Percentiles rank a stretch among this genome's conserved stretches.
Evolutionary conservation across 2,329 filamentous ascomycete genomes (phyloP).

Genomic region (Aaosphaeria arxii): DNA sequence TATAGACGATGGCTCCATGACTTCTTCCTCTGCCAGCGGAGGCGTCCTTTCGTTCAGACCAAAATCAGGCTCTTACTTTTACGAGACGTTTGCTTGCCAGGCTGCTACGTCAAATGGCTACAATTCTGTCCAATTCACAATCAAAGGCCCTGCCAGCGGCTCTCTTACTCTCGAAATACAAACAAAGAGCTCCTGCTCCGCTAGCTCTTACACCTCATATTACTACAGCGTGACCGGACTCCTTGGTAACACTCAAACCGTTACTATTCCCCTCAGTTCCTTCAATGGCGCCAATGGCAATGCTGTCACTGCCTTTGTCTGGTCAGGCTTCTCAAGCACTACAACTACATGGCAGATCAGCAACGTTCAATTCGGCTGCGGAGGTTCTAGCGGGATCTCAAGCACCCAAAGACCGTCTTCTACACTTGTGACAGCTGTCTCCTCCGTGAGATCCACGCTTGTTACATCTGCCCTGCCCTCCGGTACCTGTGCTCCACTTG

Average conservation of each 20-base stretch:
- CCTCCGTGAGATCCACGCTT: conserved; percentile 10
- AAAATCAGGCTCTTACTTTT: conserved; percentile 51
- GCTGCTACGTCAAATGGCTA: conserved; percentile 46
- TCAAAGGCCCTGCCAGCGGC: conserved; percentile 45
- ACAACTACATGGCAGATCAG: conserved; percentile 48
- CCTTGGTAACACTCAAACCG: conserved; percentile 49
- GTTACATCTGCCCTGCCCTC: conserved; percentile 12
- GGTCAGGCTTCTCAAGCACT: conserved; percentile 39
- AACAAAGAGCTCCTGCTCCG: conserved; percentile 45
- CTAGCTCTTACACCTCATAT: conserved; percentile 42
- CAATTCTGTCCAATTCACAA: conserved; percentile 46
- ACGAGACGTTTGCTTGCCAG: conserved; percentile 52
- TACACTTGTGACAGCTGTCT: conserved; percentile 8
- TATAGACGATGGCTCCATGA: conserved; percentile 51
- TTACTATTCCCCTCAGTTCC: conserved; percentile 50
- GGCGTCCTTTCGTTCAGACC: conserved; percentile 52
- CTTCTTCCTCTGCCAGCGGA: conserved; percentile 39
- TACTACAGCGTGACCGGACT: conserved; percentile 46
- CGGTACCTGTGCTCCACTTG: conserved; percentile 42
- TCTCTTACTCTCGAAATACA: conserved; percentile 48
- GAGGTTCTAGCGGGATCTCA: neutral
- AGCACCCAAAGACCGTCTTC: neutral
- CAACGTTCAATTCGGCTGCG: conserved; percentile 47
- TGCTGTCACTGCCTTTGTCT: conserved; percentile 47
- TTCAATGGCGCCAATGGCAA: conserved; percentile 52